phyloP scores from a whole-genome alignment of 202 grass and related monocot species.

The Schoenoplectus tabernaemontani region DNA sequence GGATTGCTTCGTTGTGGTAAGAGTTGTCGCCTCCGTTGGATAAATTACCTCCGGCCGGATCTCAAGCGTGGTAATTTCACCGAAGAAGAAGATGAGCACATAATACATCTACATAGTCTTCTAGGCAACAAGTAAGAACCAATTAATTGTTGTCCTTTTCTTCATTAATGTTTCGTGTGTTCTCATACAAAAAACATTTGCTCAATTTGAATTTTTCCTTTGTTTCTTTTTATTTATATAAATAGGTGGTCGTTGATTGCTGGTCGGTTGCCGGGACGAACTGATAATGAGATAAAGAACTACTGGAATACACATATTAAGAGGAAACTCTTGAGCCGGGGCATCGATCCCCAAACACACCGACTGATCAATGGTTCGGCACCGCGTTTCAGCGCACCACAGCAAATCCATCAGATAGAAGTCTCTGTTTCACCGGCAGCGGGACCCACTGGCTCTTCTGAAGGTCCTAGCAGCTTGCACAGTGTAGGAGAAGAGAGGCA shows the following conservation, averaged over 20 bases:
- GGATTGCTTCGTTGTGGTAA: conserved; percentile 71
- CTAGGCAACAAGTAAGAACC: conserved; percentile 75
- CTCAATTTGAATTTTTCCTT: background rate
- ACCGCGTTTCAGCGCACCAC: background rate
- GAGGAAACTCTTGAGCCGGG: conserved; percentile 57
- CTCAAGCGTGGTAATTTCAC: conserved; percentile 88
- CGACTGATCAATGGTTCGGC: conserved; percentile 27
- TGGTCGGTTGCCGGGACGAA: conserved; percentile 55
- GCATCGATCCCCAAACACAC: conserved; percentile 78
- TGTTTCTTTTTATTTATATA: background rate
- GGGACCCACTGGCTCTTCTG: background rate
- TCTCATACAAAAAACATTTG: conserved; percentile 8
- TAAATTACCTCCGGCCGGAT: conserved; percentile 81
- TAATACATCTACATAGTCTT: conserved; percentile 57
- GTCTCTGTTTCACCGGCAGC: background rate
- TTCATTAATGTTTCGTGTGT: background rate
- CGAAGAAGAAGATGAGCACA: conserved; percentile 59
- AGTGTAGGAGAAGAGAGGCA: conserved; percentile 14
- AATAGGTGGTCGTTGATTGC: conserved; percentile 86
- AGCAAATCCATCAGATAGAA: background rate
- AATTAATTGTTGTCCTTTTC: background rate
- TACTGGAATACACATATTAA: conserved; percentile 99
- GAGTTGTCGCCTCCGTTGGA: conserved; percentile 89
- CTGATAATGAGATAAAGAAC: conserved; percentile 99
- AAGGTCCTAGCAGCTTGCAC: conserved; percentile 11